phyloP scores from a whole-genome alignment of 2,329 filamentous ascomycete species.

The Stenocarpella maydis region DNA sequence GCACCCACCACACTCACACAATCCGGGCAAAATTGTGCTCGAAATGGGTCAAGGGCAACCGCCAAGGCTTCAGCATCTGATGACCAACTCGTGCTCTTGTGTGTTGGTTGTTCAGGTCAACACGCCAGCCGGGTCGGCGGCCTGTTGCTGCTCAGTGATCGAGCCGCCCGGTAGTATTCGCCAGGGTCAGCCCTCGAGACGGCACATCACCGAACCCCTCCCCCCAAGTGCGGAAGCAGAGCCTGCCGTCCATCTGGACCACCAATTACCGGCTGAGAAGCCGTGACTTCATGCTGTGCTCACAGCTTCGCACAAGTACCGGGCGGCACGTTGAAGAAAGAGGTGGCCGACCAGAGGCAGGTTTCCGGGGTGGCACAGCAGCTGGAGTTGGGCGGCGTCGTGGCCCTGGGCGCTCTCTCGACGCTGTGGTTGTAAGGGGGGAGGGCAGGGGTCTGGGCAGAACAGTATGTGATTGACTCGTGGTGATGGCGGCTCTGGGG shows the following conservation, averaged over 20 bases:
- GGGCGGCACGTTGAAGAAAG: not conserved
- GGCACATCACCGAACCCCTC: not conserved
- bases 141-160: slow-evolving; percentile 1
- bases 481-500: not conserved
- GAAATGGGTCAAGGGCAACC: not conserved
- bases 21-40: slow-evolving; percentile 5
- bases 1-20: not conserved
- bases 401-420: too few relatives aligned
- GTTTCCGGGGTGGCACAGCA: not conserved
- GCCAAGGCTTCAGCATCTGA: not conserved
- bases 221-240: not conserved
- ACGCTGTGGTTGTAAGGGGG: too few relatives aligned
- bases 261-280: not conserved
- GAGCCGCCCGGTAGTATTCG: not conserved
- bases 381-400: not conserved
- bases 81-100: not conserved
- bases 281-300: not conserved
- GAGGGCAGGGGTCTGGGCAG: not conserved
- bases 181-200: too few relatives aligned
- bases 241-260: not conserved
- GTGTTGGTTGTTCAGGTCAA: not conserved
- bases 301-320: not conserved
- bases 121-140: not conserved
- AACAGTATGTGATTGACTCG: not conserved
- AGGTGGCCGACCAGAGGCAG: not conserved